phyloP scores from a whole-genome alignment of 805 yeast genomes.

The Wickerhamomyces chaumierensis region DNA sequence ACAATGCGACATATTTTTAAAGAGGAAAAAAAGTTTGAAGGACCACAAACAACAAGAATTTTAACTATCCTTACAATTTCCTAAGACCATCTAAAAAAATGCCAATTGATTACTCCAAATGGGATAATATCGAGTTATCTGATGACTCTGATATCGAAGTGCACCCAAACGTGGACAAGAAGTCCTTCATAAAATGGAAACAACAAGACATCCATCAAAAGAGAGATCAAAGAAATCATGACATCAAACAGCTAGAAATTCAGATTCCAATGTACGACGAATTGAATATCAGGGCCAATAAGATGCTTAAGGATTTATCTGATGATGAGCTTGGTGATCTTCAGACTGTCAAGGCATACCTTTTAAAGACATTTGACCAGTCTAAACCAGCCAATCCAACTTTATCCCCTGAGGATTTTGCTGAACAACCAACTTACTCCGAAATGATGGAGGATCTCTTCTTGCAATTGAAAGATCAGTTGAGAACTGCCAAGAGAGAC shows the following conservation, averaged over 20 bases:
- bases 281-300: slow-evolving; percentile 64
- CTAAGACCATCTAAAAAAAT: no score
- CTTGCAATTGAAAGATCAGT: slow-evolving; percentile 60
- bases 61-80: no score
- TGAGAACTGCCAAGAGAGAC: slow-evolving; percentile 35
- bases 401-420: slow-evolving; percentile 29
- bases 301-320: slow-evolving; percentile 33
- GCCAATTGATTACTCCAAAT: slow-evolving; percentile 91
- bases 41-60: no score
- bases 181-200: slow-evolving; percentile 88
- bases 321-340: slow-evolving; percentile 25
- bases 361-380: slow-evolving; percentile 44
- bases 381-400: slow-evolving; percentile 45
- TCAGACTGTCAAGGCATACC: slow-evolving; percentile 25
- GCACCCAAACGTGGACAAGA: slow-evolving; percentile 95
- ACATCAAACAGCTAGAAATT: slow-evolving; percentile 63
- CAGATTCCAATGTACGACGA: slow-evolving; percentile 75
- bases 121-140: slow-evolving; percentile 93
- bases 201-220: slow-evolving; percentile 96
- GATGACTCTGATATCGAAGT: slow-evolving; percentile 97
- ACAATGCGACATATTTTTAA: no score
- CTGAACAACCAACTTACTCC: slow-evolving; percentile 45
- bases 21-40: no score
- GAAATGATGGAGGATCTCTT: slow-evolving; percentile 91
- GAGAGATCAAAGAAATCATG: slow-evolving; percentile 68